Evolutionary conservation across 495 filamentous ascomycete genomes (phyloP).

Genomic region (Cercophora sp.): DNA sequence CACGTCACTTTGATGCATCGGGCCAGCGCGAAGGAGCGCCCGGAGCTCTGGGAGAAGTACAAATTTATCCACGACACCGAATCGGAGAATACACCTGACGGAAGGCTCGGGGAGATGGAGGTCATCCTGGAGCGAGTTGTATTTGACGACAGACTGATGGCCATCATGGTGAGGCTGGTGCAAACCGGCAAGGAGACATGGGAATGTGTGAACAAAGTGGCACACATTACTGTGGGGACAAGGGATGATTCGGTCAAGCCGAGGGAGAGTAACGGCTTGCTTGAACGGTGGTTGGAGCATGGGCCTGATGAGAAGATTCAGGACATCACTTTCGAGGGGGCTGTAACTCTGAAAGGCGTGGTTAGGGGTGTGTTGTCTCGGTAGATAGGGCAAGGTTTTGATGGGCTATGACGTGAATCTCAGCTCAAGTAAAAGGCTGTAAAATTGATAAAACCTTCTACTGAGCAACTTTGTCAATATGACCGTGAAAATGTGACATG

Average conservation of each 20-base stretch:
- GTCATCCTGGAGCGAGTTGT: slow-evolving; percentile 59
- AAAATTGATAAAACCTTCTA: no score
- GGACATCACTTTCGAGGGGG: slow-evolving; percentile 46
- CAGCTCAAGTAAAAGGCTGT: not conserved
- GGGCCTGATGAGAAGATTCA: slow-evolving; percentile 42
- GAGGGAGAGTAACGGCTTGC: slow-evolving; percentile 84
- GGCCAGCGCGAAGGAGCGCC: slow-evolving; percentile 50
- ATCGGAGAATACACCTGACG: slow-evolving; percentile 31
- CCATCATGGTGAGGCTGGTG: slow-evolving; percentile 70
- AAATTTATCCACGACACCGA: slow-evolving; percentile 40
- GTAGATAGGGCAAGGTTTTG: slow-evolving; percentile 25
- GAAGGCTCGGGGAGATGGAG: slow-evolving; percentile 43
- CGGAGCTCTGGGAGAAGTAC: slow-evolving; percentile 70
- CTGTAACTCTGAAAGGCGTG: slow-evolving; percentile 34
- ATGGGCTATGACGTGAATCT: not conserved
- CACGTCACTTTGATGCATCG: slow-evolving; percentile 93
- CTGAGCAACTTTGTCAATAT: no score
- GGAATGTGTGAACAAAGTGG: slow-evolving; percentile 70
- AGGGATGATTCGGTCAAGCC: slow-evolving; percentile 70
- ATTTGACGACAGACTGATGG: slow-evolving; percentile 81
- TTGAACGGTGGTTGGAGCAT: slow-evolving; percentile 60
- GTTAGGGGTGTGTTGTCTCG: slow-evolving; percentile 43
- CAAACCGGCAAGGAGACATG: slow-evolving; percentile 39
- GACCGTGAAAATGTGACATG: no score
- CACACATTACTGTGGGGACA: slow-evolving; percentile 89